phyloP scores from a whole-genome alignment of 2,329 filamentous ascomycete genomes.

The Colletotrichum sp. region DNA sequence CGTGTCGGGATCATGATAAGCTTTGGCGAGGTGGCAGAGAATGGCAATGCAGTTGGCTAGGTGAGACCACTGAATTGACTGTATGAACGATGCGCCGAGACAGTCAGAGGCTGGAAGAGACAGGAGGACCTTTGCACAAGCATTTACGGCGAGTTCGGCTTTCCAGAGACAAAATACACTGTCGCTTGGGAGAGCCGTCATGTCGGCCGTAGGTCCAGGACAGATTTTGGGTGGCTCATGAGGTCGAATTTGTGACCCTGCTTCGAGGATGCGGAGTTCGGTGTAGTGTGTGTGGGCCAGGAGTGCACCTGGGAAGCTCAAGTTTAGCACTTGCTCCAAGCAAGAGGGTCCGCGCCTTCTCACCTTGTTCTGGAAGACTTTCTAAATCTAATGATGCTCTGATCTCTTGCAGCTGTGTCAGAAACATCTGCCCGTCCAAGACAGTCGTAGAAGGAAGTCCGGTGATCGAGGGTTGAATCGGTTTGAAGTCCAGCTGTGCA shows the following conservation, averaged over 20 bases:
- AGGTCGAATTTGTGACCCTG: background rate
- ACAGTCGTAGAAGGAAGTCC: background rate
- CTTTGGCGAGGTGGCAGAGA: background rate
- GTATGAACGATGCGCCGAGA: background rate
- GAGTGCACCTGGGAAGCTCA: background rate
- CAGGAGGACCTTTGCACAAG: background rate
- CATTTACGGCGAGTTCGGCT: background rate
- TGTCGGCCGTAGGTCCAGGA: background rate
- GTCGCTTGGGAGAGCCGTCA: background rate
- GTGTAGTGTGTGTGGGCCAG: background rate
- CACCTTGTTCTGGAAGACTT: background rate
- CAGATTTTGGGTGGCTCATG: background rate
- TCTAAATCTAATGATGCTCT: background rate
- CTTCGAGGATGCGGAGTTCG: background rate
- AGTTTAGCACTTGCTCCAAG: accelerated
- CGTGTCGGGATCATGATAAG: accelerated
- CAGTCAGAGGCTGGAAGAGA: background rate
- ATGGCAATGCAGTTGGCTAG: background rate
- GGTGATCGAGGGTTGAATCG: background rate
- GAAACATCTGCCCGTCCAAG: background rate
- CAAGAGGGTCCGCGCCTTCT: accelerated
- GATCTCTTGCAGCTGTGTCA: background rate
- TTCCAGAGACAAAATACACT: background rate
- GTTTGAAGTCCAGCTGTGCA: background rate
- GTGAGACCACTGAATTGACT: background rate